phyloP scores from a whole-genome alignment of 768 basidiomycete genomes.

The Termitomyces eurrhizus region DNA sequence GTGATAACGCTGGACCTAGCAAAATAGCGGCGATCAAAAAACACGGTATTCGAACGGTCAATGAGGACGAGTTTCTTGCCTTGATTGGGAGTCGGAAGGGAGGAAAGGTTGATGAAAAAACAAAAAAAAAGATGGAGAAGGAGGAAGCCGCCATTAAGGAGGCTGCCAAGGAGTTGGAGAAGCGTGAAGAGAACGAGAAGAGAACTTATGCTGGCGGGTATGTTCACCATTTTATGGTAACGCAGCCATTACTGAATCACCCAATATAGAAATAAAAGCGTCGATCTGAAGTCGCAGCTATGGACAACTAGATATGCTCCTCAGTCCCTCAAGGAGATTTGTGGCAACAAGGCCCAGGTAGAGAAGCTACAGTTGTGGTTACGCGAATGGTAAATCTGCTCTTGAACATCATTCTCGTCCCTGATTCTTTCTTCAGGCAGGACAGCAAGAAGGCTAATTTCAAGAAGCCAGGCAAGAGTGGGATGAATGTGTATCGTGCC shows the following conservation, averaged over 20 bases:
- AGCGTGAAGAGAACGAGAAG: conserved; percentile 55
- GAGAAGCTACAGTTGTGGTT: conserved; percentile 91
- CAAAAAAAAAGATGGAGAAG: conserved; percentile 74
- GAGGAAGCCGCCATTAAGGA: conserved; percentile 73
- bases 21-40: conserved; percentile 89
- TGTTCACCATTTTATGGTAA: not conserved
- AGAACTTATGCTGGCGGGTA: conserved; percentile 24
- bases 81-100: conserved; percentile 74
- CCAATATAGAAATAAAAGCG: conserved; percentile 23
- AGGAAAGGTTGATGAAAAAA: conserved; percentile 68
- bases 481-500: conserved; percentile 82
- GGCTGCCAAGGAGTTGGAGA: conserved; percentile 77
- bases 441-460: conserved; percentile 69
- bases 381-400: conserved; percentile 70
- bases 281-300: conserved; percentile 60
- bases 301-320: conserved; percentile 98
- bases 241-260: not conserved
- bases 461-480: conserved; percentile 92
- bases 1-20: conserved; percentile 80
- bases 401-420: not conserved
- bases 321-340: conserved; percentile 80
- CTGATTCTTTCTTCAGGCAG: conserved; percentile 47
- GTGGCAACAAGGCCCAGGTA: conserved; percentile 90
- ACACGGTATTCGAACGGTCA: conserved; percentile 67
- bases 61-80: conserved; percentile 84